Conservation (phyloP, 352 stramenopile species). For the Chrysophaeum taylorii region DNA sequence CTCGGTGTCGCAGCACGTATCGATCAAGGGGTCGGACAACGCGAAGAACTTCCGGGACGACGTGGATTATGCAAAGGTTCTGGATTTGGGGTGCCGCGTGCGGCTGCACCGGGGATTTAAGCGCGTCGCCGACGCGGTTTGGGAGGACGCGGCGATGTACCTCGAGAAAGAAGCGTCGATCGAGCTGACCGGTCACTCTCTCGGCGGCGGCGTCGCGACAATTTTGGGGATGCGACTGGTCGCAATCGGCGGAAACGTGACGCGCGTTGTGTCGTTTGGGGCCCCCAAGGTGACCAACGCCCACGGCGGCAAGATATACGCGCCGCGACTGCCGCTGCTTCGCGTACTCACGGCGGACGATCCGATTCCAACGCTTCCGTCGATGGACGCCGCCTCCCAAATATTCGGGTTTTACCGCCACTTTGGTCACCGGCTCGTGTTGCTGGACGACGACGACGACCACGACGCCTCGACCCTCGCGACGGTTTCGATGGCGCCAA, state of each 20-base stretch:
- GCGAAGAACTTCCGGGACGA: constrained; percentile 4
- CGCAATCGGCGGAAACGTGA: not conserved
- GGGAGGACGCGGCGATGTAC: not conserved
- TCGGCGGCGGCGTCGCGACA: not conserved
- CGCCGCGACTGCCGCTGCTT: not conserved
- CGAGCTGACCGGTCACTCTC: constrained; percentile 1
- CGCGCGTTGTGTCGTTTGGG: not conserved
- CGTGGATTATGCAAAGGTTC: constrained; percentile 3
- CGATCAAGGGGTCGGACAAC: constrained; percentile 4
- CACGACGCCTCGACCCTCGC: too few relatives aligned
- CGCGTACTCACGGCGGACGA: constrained; percentile 1
- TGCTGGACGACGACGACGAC: constrained; percentile 3
- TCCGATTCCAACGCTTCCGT: not conserved
- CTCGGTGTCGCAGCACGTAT: not conserved
- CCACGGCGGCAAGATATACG: not conserved
- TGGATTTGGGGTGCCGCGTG: not conserved
- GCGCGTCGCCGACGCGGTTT: constrained; percentile 5
- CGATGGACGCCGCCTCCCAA: not conserved
- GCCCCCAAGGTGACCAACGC: constrained; percentile 1
- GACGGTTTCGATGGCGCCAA: too few relatives aligned
- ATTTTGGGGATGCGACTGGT: not conserved
- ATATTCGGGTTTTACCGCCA: constrained; percentile 2
- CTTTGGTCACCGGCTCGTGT: not conserved
- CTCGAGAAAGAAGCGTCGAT: not conserved
- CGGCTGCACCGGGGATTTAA: not conserved